A percentile compares a stretch with the other conserved stretches of the same genome.
These are phyloP conservation scores for Xeromyces bisporus DNA, from an alignment of 495 filamentous ascomycete species.

Conservation along the genomic window DNA sequence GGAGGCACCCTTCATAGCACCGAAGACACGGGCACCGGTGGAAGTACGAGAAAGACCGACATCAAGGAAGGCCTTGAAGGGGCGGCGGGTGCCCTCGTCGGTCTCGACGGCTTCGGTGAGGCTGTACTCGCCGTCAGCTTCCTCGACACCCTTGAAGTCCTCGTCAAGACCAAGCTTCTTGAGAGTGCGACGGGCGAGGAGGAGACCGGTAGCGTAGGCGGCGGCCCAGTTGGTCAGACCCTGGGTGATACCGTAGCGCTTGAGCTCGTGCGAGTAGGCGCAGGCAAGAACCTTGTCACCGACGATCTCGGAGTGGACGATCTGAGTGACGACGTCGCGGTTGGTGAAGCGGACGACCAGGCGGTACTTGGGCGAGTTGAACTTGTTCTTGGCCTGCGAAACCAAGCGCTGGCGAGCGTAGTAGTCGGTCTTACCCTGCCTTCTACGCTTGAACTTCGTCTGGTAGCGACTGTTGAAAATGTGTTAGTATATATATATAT, in stretches of 20 bases:
- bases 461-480: conserved; percentile 67
- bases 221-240: conserved; percentile 99
- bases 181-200: conserved; percentile 89
- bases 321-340: conserved; percentile 95
- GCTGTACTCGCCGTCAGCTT: conserved; percentile 83
- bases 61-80: conserved; percentile 97
- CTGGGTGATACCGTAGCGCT: conserved; percentile 90
- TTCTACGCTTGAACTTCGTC: conserved; percentile 98
- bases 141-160: conserved; percentile 82
- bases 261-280: conserved; percentile 96
- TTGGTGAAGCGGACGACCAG: conserved; percentile 99
- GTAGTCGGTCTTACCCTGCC: conserved; percentile 98
- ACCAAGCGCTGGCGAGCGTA: conserved; percentile 98
- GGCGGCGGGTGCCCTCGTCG: conserved; percentile 70
- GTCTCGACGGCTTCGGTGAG: conserved; percentile 83
- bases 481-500: background rate
- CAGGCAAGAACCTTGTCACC: conserved; percentile 91
- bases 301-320: conserved; percentile 88
- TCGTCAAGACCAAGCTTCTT: conserved; percentile 91
- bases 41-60: conserved; percentile 94
- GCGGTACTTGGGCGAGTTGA: conserved; percentile 98
- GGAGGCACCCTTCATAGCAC: conserved; percentile 98
- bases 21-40: conserved; percentile 96
- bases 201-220: conserved; percentile 89
- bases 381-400: conserved; percentile 99